Evolutionary conservation across 2,329 filamentous ascomycete genomes (phyloP).

Genomic region (Massarina eburnea): DNA sequence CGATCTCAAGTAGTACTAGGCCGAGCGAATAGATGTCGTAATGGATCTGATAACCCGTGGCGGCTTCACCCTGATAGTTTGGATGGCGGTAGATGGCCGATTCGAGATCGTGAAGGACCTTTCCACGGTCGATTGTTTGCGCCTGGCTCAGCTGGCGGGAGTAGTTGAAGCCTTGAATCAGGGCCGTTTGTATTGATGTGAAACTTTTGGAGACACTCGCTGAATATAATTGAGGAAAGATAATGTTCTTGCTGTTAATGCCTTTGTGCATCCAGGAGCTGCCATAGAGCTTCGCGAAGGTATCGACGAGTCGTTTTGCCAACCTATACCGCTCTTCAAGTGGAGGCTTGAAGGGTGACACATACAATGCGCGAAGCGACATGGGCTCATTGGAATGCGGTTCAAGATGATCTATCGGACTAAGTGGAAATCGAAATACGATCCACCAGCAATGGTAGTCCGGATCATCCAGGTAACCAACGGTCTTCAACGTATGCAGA

Average conservation of each 20-base stretch:
- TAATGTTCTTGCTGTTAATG: constrained; percentile 11
- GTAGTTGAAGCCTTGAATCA: constrained; percentile 10
- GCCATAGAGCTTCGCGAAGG: constrained; percentile 7
- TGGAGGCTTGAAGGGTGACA: not conserved
- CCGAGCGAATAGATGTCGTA: constrained; percentile 16
- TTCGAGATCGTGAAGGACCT: constrained; percentile 4
- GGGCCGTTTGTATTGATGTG: constrained; percentile 1
- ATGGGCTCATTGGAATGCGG: not conserved
- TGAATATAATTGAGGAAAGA: constrained; percentile 4
- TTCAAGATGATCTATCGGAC: not conserved
- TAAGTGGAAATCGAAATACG: constrained; percentile 8
- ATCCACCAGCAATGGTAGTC: constrained; percentile 12
- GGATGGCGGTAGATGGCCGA: constrained; percentile 12
- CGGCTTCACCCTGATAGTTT: constrained; percentile 9
- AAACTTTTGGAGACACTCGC: not conserved
- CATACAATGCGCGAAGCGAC: not conserved
- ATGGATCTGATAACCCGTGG: constrained; percentile 9
- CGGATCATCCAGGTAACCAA: constrained; percentile 6
- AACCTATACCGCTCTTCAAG: constrained; percentile 6
- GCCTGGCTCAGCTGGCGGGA: constrained; percentile 5
- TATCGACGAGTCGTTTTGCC: constrained; percentile 7
- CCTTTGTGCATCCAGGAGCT: constrained; percentile 12
- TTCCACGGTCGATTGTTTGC: constrained; percentile 5
- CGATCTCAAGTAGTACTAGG: constrained; percentile 15
- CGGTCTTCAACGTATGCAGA: constrained; percentile 6